Conservation (phyloP, 169 alveolate genomes). For the Cryptosporidium felis region DNA sequence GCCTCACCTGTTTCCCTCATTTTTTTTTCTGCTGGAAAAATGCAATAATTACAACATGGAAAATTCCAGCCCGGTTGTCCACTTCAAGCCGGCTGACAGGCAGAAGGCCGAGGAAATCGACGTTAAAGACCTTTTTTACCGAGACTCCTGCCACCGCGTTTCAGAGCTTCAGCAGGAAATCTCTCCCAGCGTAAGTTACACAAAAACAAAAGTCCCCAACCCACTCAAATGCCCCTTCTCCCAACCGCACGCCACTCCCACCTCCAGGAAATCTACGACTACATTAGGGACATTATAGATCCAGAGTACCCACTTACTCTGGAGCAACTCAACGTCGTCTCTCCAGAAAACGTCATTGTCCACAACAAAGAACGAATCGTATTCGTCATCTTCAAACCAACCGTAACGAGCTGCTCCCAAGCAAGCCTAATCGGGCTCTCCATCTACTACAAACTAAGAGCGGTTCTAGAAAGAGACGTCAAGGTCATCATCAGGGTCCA, state of each 20-base stretch:
- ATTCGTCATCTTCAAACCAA: conserved; percentile 93
- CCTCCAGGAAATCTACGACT: conserved; percentile 89
- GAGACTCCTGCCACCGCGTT: too few relatives aligned
- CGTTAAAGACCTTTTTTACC: background rate
- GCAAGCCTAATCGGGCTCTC: conserved; percentile 95
- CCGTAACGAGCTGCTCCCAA: conserved; percentile 97
- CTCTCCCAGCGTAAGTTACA: background rate
- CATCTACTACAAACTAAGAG: conserved; percentile 90
- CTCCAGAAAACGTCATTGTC: conserved; percentile 84
- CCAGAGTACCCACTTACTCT: conserved; percentile 98
- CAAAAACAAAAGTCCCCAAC: background rate
- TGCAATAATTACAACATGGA: background rate
- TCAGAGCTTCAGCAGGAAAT: background rate
- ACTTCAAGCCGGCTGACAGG: conserved; percentile 14
- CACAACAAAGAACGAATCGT: conserved; percentile 81
- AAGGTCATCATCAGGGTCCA: conserved; percentile 82
- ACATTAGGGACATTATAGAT: conserved; percentile 91
- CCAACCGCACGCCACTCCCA: background rate
- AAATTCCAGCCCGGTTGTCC: conserved; percentile 30
- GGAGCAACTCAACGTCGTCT: conserved; percentile 93
- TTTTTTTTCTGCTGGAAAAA: background rate
- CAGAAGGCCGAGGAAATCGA: background rate
- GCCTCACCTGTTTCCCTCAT: background rate
- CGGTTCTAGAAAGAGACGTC: conserved; percentile 86
- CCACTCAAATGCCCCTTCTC: background rate